Evolutionary conservation across 208 protist genomes (phyloP), one percentile per base, ranked within the genome.

Genomic region (Leishmania major): DNA sequence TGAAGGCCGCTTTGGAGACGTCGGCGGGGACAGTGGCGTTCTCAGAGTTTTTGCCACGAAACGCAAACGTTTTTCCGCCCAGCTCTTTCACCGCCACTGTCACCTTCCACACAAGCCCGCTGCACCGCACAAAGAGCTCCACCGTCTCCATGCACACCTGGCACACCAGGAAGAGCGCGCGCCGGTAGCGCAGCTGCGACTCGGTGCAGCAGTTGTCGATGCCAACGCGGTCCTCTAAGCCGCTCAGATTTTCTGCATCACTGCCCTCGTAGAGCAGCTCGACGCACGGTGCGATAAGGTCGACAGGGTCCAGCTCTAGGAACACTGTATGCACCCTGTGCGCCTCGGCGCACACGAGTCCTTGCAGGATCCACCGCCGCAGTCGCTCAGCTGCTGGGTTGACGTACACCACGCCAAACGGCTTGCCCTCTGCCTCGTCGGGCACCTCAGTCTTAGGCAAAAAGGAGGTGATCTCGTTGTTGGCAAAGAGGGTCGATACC

Each of bases 71-170:
- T 43, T 69, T 72, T 35, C 37, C 60, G 53, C 53, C 67, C 17
- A 57, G 45, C 31, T 69, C 73, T 49, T 43, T 70, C 17, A 93
- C 87, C 37, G 89, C 91, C 81, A 96, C 87, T 47, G 86, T 94
- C 35, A 91, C 93, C 45, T 85, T 82, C 95, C 95, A 97, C 49
- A 97, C 87, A 25, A 94, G 85, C 53, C 95, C 95, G 75, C 90
- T 96, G 87, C 96, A 89, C 75, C 95, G 95, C n/a, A 97, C 75
- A 80, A 91, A 97, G 79, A 93, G 92, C 80, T 96, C 95, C 47
- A 96, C 89, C 13, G 95, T 97, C 75, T 96, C 93, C 72, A 97
- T 84, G 53, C 92, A 87, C 43, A 97, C 90, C 76, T 95, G 95
- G 60, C 95, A 96, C 49, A 97, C 87, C 69, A 96, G 91, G 75